Evolutionary conservation across 129 eudicot species (phyloP), one percentile per base, ranked within the genome.

Genomic region (Flaveria bidentis): DNA sequence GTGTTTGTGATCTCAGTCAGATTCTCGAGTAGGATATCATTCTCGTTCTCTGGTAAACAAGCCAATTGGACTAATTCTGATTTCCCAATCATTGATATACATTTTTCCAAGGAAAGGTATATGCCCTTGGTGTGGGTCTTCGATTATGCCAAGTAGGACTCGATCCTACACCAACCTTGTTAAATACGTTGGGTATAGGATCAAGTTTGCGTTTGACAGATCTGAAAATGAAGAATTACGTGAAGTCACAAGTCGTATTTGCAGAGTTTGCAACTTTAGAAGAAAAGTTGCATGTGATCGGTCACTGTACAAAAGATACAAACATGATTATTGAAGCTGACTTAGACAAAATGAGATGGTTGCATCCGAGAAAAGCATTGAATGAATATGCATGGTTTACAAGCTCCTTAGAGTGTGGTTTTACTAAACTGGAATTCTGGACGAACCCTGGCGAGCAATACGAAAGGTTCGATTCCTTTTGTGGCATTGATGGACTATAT

Each of bases 31-130:
- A 9, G 2, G 1, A 8, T 63, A 11, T n/a, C 56, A 0, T 79
- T 33, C 28, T 60, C 57, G 26, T 16, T 52, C 25, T 41, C 39
- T 25, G 65, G 73, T 79, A 41, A 63, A 14, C 30, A 9, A 0
- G 63, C 14, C 63, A 56, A 12, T 12, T 57, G 63, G 63, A 8
- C 30, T 57, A 15, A 57, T 22, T 57, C 20, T 4, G 1, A 8
- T 41, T 13, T 11, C 14, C 63, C 15, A 5, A 1, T 57, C 41
- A 18, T 14, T 10, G 36, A 23, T 10, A 63, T 72, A 17, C 15
- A n/a, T 10, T 36, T 44, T 64, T 47, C 20, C 52, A 72, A 30
- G 83, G 78, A 6, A 64, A 72, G 28, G 23, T 80, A 72, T 80
- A 72, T 11, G 39, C 41, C 6, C 22, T 80, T 1, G 28, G 72